Conservation (phyloP, 202 grass and related monocot species). For the Musa balbisiana region DNA sequence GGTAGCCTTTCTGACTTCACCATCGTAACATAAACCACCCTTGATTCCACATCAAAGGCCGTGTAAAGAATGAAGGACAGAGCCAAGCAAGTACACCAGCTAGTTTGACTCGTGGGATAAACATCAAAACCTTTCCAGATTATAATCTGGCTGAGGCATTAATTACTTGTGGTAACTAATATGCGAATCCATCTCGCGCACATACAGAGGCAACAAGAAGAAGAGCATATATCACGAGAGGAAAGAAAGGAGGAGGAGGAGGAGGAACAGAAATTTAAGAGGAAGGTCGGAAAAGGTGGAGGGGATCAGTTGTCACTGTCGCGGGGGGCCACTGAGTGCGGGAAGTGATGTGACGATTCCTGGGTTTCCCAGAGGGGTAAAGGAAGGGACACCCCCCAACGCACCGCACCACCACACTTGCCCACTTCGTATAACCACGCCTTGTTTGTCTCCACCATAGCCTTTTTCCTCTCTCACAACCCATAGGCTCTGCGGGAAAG, state of each 20-base stretch:
- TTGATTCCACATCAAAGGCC: not conserved
- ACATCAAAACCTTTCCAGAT: too few relatives aligned
- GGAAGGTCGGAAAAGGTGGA: not conserved
- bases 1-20: not conserved
- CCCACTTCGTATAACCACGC: constrained; percentile 35
- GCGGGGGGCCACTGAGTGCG: constrained; percentile 30
- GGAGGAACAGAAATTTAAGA: not conserved
- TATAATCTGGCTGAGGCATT: too few relatives aligned
- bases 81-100: too few relatives aligned
- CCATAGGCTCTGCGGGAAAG: not conserved
- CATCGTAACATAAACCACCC: not conserved
- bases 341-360: constrained; percentile 95
- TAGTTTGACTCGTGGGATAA: too few relatives aligned
- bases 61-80: too few relatives aligned
- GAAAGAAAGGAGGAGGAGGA: not conserved
- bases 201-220: too few relatives aligned
- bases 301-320: constrained; percentile 26
- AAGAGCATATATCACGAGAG: too few relatives aligned
- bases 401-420: constrained; percentile 26
- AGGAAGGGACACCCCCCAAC: constrained; percentile 27
- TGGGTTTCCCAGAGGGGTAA: constrained; percentile 82
- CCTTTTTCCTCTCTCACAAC: not conserved
- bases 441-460: constrained; percentile 7
- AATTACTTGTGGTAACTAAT: too few relatives aligned
- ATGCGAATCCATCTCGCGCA: too few relatives aligned